A percentile compares a stretch with the other conserved stretches of the same genome.
Evolutionary conservation across 2,329 filamentous ascomycete species (phyloP).

Genomic region (Fusarium chlamydosporum): DNA sequence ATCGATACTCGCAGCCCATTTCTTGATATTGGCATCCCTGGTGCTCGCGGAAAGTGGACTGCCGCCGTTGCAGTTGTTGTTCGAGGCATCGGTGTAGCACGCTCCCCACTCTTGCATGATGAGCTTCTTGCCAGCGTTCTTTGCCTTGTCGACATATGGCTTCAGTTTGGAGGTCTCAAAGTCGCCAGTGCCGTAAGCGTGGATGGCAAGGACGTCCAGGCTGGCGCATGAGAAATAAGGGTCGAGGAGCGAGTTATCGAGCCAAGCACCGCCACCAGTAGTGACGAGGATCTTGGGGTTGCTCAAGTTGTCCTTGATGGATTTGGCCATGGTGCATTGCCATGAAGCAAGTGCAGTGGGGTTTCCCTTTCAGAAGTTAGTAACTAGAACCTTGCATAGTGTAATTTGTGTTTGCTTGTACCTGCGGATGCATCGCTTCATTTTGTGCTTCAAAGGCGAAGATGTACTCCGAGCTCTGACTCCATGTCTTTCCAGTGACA

Average conservation of each 20-base stretch:
- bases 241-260: slow-evolving; percentile 36
- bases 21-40: slow-evolving; percentile 49
- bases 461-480: slow-evolving; percentile 43
- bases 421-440: slow-evolving; percentile 43
- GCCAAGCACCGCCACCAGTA: slow-evolving; percentile 40
- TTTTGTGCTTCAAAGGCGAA: slow-evolving; percentile 48
- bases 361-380: slow-evolving; percentile 28
- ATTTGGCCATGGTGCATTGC: slow-evolving; percentile 47
- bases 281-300: slow-evolving; percentile 38
- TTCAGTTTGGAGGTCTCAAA: slow-evolving; percentile 43
- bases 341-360: slow-evolving; percentile 31
- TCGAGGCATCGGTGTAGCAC: slow-evolving; percentile 50
- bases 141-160: slow-evolving; percentile 48
- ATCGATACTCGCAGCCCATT: slow-evolving; percentile 50
- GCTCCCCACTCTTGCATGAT: slow-evolving; percentile 46
- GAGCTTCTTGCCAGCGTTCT: slow-evolving; percentile 52
- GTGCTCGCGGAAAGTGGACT: slow-evolving; percentile 20
- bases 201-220: slow-evolving; percentile 20
- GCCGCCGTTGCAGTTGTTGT: slow-evolving; percentile 49
- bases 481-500: slow-evolving; percentile 37
- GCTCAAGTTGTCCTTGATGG: slow-evolving; percentile 43
- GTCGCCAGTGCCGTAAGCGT: slow-evolving; percentile 44
- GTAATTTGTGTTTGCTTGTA: not conserved
- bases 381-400: too few species aligned
- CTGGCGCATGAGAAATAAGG: slow-evolving; percentile 12